Percentiles rank a stretch among this genome's conserved stretches.
These are phyloP conservation scores for Solanum sitiens DNA, from an alignment of 257 asterid species.

Conservation along the genomic window DNA sequence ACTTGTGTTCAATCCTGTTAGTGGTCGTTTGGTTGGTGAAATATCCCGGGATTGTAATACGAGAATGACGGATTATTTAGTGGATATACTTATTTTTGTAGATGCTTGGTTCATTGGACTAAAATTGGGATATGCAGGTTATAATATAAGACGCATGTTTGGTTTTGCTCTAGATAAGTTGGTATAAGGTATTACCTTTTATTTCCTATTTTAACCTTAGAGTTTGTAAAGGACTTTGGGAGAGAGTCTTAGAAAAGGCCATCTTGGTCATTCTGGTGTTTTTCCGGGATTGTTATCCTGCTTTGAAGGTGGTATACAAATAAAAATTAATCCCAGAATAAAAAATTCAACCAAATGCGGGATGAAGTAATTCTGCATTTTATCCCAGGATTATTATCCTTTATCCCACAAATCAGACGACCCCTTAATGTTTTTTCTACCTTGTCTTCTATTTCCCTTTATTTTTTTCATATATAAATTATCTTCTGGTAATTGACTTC, in stretches of 20 bases:
- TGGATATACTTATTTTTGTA: background rate
- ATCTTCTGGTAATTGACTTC: slow-evolving; percentile 14
- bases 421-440: background rate
- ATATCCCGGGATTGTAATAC: background rate
- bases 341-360: background rate
- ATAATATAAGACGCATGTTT: background rate
- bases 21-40: background rate
- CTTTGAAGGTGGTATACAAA: background rate
- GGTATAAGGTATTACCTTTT: background rate
- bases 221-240: background rate
- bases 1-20: background rate
- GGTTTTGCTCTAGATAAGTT: background rate
- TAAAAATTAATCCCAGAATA: background rate
- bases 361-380: background rate
- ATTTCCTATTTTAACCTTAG: background rate
- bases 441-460: background rate
- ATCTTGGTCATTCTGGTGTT: background rate
- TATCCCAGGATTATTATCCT: background rate
- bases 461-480: background rate
- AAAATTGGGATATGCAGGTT: background rate
- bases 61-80: background rate
- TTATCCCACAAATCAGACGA: background rate
- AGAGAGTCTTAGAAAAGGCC: background rate
- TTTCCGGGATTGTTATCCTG: background rate
- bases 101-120: background rate